These are phyloP conservation scores for Penicillium vulpinum DNA, from an alignment of 2,329 filamentous ascomycete genomes.

Conservation along the genomic window DNA sequence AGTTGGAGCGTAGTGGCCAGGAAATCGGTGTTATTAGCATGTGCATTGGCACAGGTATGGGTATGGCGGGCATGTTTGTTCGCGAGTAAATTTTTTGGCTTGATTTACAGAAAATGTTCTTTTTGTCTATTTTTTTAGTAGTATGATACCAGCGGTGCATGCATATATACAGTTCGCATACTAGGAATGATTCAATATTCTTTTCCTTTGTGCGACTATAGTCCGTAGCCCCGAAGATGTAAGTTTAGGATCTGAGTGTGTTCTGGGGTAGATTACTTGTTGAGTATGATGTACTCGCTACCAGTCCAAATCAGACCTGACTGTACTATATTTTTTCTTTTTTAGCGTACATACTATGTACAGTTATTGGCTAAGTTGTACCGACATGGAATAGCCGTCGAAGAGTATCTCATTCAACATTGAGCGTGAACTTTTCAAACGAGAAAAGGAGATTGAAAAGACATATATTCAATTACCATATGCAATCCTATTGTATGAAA, in stretches of 20 bases:
- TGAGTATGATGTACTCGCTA: background rate
- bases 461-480: background rate
- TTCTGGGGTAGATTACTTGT: background rate
- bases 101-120: slow-evolving; percentile 1
- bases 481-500: background rate
- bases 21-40: slow-evolving; percentile 86
- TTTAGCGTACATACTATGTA: no score
- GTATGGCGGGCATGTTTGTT: slow-evolving; percentile 69
- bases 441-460: background rate
- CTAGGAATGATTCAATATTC: slow-evolving; percentile 16
- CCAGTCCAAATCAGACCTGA: background rate
- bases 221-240: background rate
- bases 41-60: slow-evolving; percentile 84
- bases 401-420: background rate
- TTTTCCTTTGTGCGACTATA: background rate
- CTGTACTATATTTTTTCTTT: background rate
- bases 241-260: background rate
- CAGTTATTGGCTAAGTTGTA: background rate
- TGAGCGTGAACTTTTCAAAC: no score
- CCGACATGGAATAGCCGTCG: background rate
- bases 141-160: slow-evolving; percentile 25
- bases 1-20: slow-evolving; percentile 65
- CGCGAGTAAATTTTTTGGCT: slow-evolving; percentile 52
- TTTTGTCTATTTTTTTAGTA: slow-evolving; percentile 11
- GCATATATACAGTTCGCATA: slow-evolving; percentile 23